phyloP scores from a whole-genome alignment of 106 monocot genomes.

The Allium sativum region DNA sequence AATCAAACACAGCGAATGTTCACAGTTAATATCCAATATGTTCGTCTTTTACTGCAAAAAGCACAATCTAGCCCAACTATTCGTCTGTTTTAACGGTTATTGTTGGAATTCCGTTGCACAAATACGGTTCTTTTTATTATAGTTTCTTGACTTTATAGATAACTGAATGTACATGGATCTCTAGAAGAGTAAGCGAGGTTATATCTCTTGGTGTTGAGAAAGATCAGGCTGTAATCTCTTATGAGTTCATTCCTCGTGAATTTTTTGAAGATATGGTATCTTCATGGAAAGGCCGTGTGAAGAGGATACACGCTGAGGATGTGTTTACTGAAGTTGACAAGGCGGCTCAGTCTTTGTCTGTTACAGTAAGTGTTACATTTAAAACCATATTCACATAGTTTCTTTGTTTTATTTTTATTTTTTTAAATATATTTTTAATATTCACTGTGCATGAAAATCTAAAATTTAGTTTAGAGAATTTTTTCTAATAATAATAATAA shows the following conservation, averaged over 20 bases:
- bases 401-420: not conserved
- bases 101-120: too few relatives aligned
- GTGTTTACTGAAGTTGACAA: conserved; percentile 67
- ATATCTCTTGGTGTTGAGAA: conserved; percentile 61
- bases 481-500: too few relatives aligned
- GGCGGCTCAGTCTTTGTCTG: conserved; percentile 53
- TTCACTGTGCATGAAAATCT: too few relatives aligned
- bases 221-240: conserved; percentile 65
- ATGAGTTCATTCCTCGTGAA: conserved; percentile 51
- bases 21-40: too few relatives aligned
- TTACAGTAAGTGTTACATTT: conserved; percentile 37
- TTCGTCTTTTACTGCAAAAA: too few relatives aligned
- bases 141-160: conserved; percentile 27
- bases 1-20: too few relatives aligned
- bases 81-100: too few relatives aligned
- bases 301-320: conserved; percentile 78
- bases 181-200: conserved; percentile 68
- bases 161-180: conserved; percentile 64
- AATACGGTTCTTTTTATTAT: too few relatives aligned
- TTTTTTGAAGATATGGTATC: conserved; percentile 93
- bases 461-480: too few relatives aligned
- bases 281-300: conserved; percentile 84
- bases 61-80: too few relatives aligned
- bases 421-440: not conserved
- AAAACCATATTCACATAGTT: not conserved